Percentiles rank a stretch among this genome's conserved stretches.
These are phyloP conservation scores for Zymoseptoria passerinii DNA, from an alignment of 2,329 filamentous ascomycete species.

Conservation along the genomic window DNA sequence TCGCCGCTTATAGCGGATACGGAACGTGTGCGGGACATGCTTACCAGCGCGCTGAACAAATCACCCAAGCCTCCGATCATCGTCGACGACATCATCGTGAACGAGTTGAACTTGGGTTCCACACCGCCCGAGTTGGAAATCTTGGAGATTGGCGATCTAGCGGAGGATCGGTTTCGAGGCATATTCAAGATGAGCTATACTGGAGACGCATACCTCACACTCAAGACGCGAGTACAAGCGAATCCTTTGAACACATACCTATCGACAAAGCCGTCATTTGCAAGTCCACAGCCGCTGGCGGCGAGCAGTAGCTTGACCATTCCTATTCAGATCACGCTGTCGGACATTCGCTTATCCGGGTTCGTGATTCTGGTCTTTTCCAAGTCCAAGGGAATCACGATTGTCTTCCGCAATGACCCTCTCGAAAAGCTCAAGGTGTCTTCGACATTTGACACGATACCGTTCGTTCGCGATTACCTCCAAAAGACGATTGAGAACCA, in stretches of 20 bases:
- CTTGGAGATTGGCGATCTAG: conserved; percentile 91
- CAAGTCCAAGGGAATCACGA: conserved; percentile 88
- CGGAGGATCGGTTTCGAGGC: conserved; percentile 91
- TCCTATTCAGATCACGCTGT: conserved; percentile 92
- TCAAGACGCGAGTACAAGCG: conserved; percentile 93
- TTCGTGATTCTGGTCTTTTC: conserved; percentile 98
- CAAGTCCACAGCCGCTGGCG: conserved; percentile 83
- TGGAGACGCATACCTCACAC: conserved; percentile 87
- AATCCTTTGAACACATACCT: conserved; percentile 96
- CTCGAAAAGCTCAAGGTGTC: conserved; percentile 97
- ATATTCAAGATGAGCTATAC: conserved; percentile 99
- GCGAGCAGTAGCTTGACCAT: conserved; percentile 90
- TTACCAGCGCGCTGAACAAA: conserved; percentile 94
- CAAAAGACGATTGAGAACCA: conserved; percentile 94
- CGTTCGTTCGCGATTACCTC: conserved; percentile 93
- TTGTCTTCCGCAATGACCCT: conserved; percentile 96
- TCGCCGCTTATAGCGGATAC: conserved; percentile 95
- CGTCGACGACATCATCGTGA: conserved; percentile 97
- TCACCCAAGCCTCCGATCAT: conserved; percentile 97
- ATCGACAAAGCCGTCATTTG: conserved; percentile 82
- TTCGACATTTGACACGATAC: conserved; percentile 97
- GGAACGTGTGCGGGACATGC: conserved; percentile 80
- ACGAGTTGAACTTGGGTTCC: conserved; percentile 91
- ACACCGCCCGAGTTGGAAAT: conserved; percentile 94
- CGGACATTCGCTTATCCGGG: conserved; percentile 88